Conservation (phyloP, 768 basidiomycete species). For the Auriscalpium microsporum region DNA sequence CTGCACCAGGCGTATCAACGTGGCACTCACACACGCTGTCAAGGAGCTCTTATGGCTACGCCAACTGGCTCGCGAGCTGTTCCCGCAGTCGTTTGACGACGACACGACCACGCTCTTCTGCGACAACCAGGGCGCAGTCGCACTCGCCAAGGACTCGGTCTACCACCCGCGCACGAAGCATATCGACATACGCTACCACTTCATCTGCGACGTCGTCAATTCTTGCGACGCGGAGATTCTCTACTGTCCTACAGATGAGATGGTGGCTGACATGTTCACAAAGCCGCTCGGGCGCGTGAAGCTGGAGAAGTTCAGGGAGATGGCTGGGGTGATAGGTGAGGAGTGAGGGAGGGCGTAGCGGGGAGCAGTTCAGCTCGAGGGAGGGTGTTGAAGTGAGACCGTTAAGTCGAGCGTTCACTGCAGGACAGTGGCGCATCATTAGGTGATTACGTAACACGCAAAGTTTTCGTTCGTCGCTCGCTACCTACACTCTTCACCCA, state of each 20-base stretch:
- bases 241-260: slow-evolving; percentile 15
- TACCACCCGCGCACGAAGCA: slow-evolving; percentile 29
- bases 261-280: slow-evolving; percentile 4
- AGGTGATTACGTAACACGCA: too few relatives aligned
- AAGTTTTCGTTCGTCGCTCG: too few relatives aligned
- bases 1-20: too few relatives aligned
- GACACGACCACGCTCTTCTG: slow-evolving; percentile 18
- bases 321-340: not conserved
- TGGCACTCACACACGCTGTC: not conserved
- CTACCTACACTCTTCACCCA: too few relatives aligned
- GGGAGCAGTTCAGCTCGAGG: not conserved
- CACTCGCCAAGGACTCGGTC: slow-evolving; percentile 20
- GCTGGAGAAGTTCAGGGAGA: not conserved
- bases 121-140: slow-evolving; percentile 31
- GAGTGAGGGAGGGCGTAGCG: not conserved
- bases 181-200: slow-evolving; percentile 30
- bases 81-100: not conserved
- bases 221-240: slow-evolving; percentile 7
- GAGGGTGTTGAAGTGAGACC: too few relatives aligned
- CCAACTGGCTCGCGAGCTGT: not conserved
- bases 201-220: slow-evolving; percentile 21
- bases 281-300: slow-evolving; percentile 1
- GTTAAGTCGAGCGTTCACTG: too few relatives aligned
- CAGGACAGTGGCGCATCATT: too few relatives aligned
- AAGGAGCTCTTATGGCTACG: not conserved